Percentiles rank a stretch among this genome's conserved stretches.
phyloP scores from a whole-genome alignment of 768 basidiomycete species.

The Russula dissimulans region DNA sequence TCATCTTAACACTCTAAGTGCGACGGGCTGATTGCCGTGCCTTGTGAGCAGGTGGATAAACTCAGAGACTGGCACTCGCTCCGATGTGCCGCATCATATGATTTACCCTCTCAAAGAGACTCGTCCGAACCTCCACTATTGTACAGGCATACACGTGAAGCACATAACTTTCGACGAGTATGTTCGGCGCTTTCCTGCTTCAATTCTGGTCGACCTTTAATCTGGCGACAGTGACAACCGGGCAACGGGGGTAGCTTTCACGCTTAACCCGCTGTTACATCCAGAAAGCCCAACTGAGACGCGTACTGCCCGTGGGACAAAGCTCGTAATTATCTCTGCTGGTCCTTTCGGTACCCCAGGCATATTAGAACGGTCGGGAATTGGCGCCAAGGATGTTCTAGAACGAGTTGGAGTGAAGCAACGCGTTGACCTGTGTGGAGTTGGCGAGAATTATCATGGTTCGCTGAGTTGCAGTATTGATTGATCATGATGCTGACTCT shows the following conservation, averaged over 20 bases:
- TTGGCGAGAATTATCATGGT: constrained; percentile 37
- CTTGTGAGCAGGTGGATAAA: constrained; percentile 43
- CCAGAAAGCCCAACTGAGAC: constrained; percentile 12
- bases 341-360: constrained; percentile 38
- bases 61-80: constrained; percentile 41
- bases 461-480: neutral
- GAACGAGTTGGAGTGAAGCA: constrained; percentile 24
- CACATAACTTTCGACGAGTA: constrained; percentile 30
- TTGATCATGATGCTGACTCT: constrained; percentile 1
- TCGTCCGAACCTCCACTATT: constrained; percentile 26
- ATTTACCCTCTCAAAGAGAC: constrained; percentile 28
- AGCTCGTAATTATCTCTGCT: constrained; percentile 32
- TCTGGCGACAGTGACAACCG: constrained; percentile 24
- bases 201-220: neutral
- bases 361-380: constrained; percentile 46
- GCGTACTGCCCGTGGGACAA: constrained; percentile 24
- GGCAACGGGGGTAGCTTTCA: constrained; percentile 33
- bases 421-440: constrained; percentile 33
- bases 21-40: neutral
- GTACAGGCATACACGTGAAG: constrained; percentile 28
- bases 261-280: constrained; percentile 23
- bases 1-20: neutral
- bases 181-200: constrained; percentile 1
- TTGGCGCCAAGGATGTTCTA: constrained; percentile 29
- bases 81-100: constrained; percentile 40